Conservation (phyloP, 352 stramenopile species). For the Phytophthora multivora region DNA sequence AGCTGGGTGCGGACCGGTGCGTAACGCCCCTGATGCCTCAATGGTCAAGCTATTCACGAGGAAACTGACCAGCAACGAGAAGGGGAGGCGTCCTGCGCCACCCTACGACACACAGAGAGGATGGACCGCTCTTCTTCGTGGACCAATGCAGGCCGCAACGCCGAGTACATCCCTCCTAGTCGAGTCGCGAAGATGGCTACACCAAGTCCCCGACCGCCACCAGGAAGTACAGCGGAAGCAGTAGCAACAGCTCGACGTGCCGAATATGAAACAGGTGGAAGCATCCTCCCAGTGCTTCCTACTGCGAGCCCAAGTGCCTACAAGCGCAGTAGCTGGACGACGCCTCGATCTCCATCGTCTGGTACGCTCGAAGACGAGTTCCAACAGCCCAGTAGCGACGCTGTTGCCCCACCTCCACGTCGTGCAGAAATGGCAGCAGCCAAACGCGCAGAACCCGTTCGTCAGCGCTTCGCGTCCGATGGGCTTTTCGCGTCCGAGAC, state of each 20-base stretch:
- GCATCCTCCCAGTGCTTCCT: slow-evolving; percentile 45
- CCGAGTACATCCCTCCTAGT: slow-evolving; percentile 26
- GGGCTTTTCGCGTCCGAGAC: slow-evolving; percentile 20
- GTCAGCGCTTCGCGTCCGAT: slow-evolving; percentile 7
- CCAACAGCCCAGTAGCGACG: slow-evolving; percentile 12
- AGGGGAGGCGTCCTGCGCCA: too few species aligned
- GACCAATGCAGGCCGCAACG: slow-evolving; percentile 14
- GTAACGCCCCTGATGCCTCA: slow-evolving; percentile 13
- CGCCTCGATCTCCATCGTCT: slow-evolving; percentile 29
- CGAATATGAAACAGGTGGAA: slow-evolving; percentile 26
- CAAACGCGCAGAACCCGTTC: slow-evolving; percentile 10
- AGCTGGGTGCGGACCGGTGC: slow-evolving; percentile 4
- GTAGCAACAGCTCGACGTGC: slow-evolving; percentile 29
- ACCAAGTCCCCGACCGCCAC: slow-evolving; percentile 33
- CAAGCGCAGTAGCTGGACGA: slow-evolving; percentile 56
- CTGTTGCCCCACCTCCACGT: slow-evolving; percentile 17
- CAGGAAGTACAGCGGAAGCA: slow-evolving; percentile 22
- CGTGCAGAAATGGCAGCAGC: slow-evolving; percentile 14
- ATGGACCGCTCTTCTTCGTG: slow-evolving; percentile 33
- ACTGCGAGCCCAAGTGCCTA: slow-evolving; percentile 35
- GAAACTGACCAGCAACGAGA: slow-evolving; percentile 5
- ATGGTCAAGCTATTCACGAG: slow-evolving; percentile 3
- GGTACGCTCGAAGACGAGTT: slow-evolving; percentile 14
- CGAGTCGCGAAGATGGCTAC: slow-evolving; percentile 27
- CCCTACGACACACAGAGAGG: background rate